phyloP scores from a whole-genome alignment of 345 rosid species.

The Salix dunnii region DNA sequence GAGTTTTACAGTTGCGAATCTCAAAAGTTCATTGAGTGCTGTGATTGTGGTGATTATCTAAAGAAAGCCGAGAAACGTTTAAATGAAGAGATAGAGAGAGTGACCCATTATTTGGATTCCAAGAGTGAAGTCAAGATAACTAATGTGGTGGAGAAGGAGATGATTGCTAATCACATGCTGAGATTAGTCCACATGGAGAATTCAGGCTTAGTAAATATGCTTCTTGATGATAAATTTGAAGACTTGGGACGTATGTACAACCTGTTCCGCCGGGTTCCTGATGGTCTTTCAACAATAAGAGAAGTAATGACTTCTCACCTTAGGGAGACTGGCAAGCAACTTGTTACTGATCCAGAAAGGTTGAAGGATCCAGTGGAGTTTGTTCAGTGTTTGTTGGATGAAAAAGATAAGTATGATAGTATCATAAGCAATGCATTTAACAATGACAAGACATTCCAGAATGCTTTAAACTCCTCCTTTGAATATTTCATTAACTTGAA shows the following conservation, averaged over 20 bases:
- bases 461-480: conserved; percentile 87
- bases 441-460: conserved; percentile 92
- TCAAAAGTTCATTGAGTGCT: conserved; percentile 81
- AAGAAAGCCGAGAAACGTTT: conserved; percentile 91
- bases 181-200: conserved; percentile 97
- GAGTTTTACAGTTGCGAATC: conserved; percentile 91
- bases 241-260: conserved; percentile 91
- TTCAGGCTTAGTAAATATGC: conserved; percentile 93
- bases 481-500: conserved; percentile 92
- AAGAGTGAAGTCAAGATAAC: conserved; percentile 91
- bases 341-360: conserved; percentile 89
- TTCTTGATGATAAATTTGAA: conserved; percentile 81
- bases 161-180: conserved; percentile 97
- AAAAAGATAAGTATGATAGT: conserved; percentile 78
- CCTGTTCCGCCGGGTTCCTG: conserved; percentile 76
- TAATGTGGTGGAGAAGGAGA: conserved; percentile 93
- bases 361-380: conserved; percentile 92
- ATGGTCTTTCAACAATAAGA: conserved; percentile 68
- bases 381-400: conserved; percentile 91
- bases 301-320: conserved; percentile 92
- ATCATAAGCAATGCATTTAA: conserved; percentile 66
- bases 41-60: conserved; percentile 91
- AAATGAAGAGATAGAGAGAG: conserved; percentile 95
- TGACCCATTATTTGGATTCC: conserved; percentile 79
- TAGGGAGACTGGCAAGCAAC: conserved; percentile 88